These are phyloP conservation scores for Calocybe indica DNA, from an alignment of 768 basidiomycete genomes.

Conservation along the genomic window DNA sequence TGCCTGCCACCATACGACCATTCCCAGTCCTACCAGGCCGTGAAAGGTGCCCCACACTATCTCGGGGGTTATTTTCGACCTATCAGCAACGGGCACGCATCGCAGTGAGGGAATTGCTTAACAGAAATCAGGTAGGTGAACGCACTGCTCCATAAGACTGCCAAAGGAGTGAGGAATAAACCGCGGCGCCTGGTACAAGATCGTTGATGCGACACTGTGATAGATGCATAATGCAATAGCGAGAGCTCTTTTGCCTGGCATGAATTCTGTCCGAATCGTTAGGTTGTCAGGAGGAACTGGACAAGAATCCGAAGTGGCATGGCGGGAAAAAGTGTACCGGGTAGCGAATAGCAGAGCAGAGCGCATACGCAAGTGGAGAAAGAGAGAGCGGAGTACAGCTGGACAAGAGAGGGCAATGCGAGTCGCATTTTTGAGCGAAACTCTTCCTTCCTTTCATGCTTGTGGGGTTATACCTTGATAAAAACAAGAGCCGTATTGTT, in stretches of 20 bases:
- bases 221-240: constrained; percentile 75
- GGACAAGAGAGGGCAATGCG: not conserved
- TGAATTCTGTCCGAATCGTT: constrained; percentile 47
- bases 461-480: constrained; percentile 47
- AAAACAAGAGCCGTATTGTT: constrained; percentile 78
- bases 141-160: constrained; percentile 51
- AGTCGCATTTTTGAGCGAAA: not conserved
- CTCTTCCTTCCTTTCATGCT: not conserved
- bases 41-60: constrained; percentile 67
- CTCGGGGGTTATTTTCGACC: constrained; percentile 67
- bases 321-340: constrained; percentile 41
- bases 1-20: constrained; percentile 80
- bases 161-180: constrained; percentile 78
- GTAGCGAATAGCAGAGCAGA: constrained; percentile 63
- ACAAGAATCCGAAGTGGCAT: not conserved
- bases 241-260: constrained; percentile 80
- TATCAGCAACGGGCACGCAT: constrained; percentile 15
- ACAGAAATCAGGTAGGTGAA: constrained; percentile 9
- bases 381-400: constrained; percentile 68
- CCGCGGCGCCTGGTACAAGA: constrained; percentile 70
- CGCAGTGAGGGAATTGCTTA: not conserved
- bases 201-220: constrained; percentile 65
- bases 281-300: not conserved
- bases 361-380: constrained; percentile 55
- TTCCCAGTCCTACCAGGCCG: constrained; percentile 62